Evolutionary conservation across 1,139 yeast species (phyloP).

Genomic region (Saccharomycopsis phalli): DNA sequence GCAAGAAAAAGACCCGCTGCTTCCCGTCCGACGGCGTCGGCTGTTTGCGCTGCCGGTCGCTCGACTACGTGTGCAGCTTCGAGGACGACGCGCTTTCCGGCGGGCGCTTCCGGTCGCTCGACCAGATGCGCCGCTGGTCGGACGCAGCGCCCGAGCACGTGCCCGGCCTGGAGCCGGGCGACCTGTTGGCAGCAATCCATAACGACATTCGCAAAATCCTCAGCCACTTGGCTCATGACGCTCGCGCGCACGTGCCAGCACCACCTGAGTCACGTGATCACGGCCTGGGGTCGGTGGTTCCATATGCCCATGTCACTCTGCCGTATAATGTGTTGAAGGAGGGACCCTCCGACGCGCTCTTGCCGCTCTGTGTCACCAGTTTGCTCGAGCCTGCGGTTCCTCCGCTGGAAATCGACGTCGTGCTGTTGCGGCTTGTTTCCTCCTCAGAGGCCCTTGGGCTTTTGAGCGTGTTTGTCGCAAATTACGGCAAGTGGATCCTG

Average conservation of each 20-base stretch:
- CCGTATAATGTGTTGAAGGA: conserved; percentile 42
- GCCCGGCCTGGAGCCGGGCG: background rate
- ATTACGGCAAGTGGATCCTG: conserved; percentile 68
- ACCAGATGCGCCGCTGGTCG: conserved; percentile 21
- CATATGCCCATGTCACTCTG: conserved; percentile 34
- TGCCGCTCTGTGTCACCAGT: conserved; percentile 39
- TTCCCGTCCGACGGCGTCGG: conserved; percentile 40
- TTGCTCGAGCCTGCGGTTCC: conserved; percentile 31
- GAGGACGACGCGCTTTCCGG: conserved; percentile 25
- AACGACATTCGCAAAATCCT: conserved; percentile 10
- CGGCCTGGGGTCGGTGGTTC: conserved; percentile 14
- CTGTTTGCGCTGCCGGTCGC: conserved; percentile 49
- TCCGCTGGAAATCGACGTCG: conserved; percentile 33
- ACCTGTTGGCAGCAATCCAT: conserved; percentile 14
- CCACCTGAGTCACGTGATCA: background rate
- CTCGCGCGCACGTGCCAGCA: conserved; percentile 6
- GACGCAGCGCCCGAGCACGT: conserved; percentile 4
- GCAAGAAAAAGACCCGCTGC: conserved; percentile 58
- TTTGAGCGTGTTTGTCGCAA: conserved; percentile 46
- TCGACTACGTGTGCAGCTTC: conserved; percentile 46
- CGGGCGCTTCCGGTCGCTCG: conserved; percentile 19
- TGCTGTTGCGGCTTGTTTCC: conserved; percentile 38
- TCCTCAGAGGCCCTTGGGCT: conserved; percentile 39
- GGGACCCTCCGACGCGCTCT: conserved; percentile 27
- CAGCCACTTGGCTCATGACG: background rate